These are phyloP conservation scores for Vigna reflexopilosa DNA, from an alignment of 306 rosid genomes.

Conservation along the genomic window DNA sequence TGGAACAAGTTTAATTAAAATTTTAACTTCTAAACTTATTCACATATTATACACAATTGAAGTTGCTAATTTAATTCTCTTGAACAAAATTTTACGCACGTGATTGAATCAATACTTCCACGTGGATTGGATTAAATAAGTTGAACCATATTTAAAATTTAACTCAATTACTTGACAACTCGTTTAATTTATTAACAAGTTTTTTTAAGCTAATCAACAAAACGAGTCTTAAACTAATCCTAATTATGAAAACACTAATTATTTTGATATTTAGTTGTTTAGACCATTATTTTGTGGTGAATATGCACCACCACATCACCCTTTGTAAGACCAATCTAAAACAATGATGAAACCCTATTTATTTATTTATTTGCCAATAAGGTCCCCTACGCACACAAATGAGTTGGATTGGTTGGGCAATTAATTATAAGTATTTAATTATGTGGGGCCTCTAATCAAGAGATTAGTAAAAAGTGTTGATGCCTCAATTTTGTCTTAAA, in stretches of 20 bases:
- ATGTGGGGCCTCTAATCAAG: conserved; percentile 43
- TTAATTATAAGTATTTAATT: conserved; percentile 24
- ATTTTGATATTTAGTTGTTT: neutral
- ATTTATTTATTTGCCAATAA: conserved; percentile 5
- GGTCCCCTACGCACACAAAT: conserved; percentile 5
- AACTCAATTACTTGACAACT: too few relatives aligned
- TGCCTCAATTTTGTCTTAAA: conserved; percentile 23
- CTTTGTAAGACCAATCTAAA: neutral
- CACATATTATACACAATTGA: too few relatives aligned
- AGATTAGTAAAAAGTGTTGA: neutral
- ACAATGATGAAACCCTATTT: neutral
- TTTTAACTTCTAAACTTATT: too few relatives aligned
- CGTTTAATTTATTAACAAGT: too few relatives aligned
- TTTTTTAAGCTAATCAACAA: too few relatives aligned
- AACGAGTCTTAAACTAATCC: too few relatives aligned
- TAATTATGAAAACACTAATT: neutral
- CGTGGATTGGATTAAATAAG: too few relatives aligned
- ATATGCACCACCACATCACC: neutral
- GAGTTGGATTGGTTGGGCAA: conserved; percentile 40
- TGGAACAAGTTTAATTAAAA: too few relatives aligned
- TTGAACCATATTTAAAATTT: too few relatives aligned
- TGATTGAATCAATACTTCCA: too few relatives aligned
- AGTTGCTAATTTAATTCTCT: too few relatives aligned
- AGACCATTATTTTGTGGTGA: neutral
- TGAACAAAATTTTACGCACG: too few relatives aligned